These are phyloP conservation scores for Trametes coccinea DNA, from an alignment of 768 basidiomycete species.

Conservation along the genomic window DNA sequence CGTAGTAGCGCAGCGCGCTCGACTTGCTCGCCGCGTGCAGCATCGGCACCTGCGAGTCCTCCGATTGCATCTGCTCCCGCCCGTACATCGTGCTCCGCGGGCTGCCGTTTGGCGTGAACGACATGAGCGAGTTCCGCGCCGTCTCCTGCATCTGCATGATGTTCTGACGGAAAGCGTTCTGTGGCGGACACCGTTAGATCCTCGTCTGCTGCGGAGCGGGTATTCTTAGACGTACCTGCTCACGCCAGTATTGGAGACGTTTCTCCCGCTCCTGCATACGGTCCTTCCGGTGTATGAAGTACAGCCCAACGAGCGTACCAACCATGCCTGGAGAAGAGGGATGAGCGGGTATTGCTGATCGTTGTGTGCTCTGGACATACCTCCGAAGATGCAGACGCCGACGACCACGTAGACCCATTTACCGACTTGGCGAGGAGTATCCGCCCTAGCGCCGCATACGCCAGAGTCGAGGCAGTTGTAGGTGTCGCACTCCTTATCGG, in stretches of 20 bases:
- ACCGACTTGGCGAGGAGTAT: constrained; percentile 61
- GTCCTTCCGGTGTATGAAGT: constrained; percentile 67
- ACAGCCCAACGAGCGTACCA: constrained; percentile 67
- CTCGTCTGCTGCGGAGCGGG: neutral
- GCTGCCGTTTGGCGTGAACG: constrained; percentile 44
- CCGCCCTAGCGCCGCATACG: constrained; percentile 62
- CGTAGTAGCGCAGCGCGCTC: constrained; percentile 56
- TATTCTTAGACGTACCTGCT: constrained; percentile 56
- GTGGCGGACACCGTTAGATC: constrained; percentile 7
- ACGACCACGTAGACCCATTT: constrained; percentile 74
- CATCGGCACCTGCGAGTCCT: constrained; percentile 59
- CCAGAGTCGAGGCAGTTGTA: constrained; percentile 69
- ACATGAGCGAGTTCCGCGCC: constrained; percentile 65
- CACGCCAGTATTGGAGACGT: constrained; percentile 86
- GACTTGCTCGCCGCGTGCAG: constrained; percentile 44
- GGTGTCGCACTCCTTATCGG: constrained; percentile 66
- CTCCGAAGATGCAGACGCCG: constrained; percentile 67
- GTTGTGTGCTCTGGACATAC: constrained; percentile 36
- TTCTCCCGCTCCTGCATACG: constrained; percentile 79
- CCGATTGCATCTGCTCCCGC: constrained; percentile 45
- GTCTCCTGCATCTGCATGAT: constrained; percentile 78
- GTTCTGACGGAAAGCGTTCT: constrained; percentile 82
- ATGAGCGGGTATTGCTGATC: neutral
- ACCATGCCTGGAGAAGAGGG: constrained; percentile 58
- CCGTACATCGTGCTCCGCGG: constrained; percentile 49